Evolutionary conservation across 495 filamentous ascomycete genomes (phyloP), one percentile per base, ranked within the genome.

Genomic region (Thozetella sp.): DNA sequence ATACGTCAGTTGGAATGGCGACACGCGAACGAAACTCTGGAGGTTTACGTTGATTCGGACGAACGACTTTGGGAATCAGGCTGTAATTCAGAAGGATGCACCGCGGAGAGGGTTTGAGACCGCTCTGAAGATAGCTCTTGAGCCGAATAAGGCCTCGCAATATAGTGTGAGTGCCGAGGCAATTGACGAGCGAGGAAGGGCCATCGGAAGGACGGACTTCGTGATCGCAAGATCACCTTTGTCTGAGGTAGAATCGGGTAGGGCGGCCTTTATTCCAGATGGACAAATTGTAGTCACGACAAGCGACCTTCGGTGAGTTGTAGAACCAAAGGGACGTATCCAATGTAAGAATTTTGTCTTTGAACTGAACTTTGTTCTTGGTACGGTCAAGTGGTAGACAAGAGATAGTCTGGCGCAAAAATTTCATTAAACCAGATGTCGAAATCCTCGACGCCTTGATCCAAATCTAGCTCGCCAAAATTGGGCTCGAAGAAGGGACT

Each of bases 1-100:
- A 1, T 63, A 56, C 24, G 61, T 60, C 3, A 56, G 51, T 25
- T 63, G 61, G 61, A 63, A 63, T 27, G 61, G 61, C 25, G 61
- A 52, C 15, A 63, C 61, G 10, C 51, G 56, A 25, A 46, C 55
- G 1, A 57, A 17, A 25, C 15, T 37, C 2, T 63, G 61, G 61
- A 46, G 30, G 17, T 43, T 63, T 46, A 40, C 52, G 20, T 48
- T 57, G 20, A 22, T 50, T 2, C 51, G 43, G 24, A 24, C 26
- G 22, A 45, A 40, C 3, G 30, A 37, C 6, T 6, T 6, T 15
- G 30, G 30, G 15, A 6, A 37, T 37, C 30, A 37, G 15, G 15
- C 6, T 6, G 15, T 37, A 15, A 6, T 37, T 37, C 6, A 6
- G 30, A 37, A 15, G 15, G 30, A 37, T 37, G 30, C 30, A 6